These are phyloP conservation scores for Rhodomyrtus psidioides DNA, from an alignment of 441 rosid species.

Conservation along the genomic window DNA sequence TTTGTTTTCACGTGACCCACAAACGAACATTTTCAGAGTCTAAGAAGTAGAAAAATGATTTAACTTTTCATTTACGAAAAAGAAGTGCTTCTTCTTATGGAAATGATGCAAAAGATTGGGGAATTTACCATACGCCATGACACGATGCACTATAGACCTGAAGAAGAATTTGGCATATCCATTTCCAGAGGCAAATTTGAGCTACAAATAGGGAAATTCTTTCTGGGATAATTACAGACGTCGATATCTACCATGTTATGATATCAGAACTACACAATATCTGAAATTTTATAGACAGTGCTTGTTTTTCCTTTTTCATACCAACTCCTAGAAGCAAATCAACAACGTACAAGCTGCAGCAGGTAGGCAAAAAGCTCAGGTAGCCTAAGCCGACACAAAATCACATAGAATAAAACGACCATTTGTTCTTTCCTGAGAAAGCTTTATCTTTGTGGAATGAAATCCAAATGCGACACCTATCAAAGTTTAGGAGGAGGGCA, in stretches of 20 bases:
- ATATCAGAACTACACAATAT: background rate
- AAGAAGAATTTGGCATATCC: background rate
- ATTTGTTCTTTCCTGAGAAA: background rate
- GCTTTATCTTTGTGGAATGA: background rate
- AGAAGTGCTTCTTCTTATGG: background rate
- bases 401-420: background rate
- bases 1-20: background rate
- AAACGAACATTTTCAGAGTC: background rate
- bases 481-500: too few relatives aligned
- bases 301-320: background rate
- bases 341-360: background rate
- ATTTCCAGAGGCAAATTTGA: background rate
- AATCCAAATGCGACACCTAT: background rate
- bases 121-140: background rate
- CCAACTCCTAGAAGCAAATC: background rate
- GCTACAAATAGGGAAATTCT: background rate
- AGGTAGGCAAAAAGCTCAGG: background rate
- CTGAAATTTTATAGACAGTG: background rate
- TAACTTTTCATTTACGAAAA: background rate
- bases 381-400: background rate
- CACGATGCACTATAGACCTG: background rate
- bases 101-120: background rate
- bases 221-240: background rate
- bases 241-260: background rate
- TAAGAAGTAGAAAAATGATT: background rate